Evolutionary conservation across 768 basidiomycete genomes (phyloP).

Genomic region (Boletus rubropictus): DNA sequence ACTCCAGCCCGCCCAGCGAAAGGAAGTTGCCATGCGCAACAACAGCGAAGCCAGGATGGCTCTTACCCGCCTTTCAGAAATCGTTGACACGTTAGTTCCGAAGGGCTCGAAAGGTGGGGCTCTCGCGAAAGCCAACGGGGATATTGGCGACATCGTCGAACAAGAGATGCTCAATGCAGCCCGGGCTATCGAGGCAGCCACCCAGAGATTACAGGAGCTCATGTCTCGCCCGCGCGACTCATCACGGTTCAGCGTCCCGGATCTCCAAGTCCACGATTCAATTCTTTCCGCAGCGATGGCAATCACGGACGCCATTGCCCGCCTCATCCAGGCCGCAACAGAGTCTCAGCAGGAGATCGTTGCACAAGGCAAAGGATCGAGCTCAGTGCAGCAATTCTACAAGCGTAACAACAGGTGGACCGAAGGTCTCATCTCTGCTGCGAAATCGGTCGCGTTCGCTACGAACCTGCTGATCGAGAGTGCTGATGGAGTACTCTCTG

Average conservation of each 20-base stretch:
- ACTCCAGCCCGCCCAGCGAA: slow-evolving; percentile 64
- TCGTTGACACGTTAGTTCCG: slow-evolving; percentile 80
- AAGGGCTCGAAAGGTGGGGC: slow-evolving; percentile 70
- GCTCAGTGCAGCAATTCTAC: slow-evolving; percentile 93
- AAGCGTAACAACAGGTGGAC: slow-evolving; percentile 99
- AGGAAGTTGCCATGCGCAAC: slow-evolving; percentile 84
- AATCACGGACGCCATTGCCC: slow-evolving; percentile 91
- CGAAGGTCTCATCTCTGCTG: slow-evolving; percentile 96
- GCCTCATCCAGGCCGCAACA: slow-evolving; percentile 93
- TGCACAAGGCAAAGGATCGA: slow-evolving; percentile 88
- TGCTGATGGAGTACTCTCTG: slow-evolving; percentile 94
- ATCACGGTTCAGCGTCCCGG: slow-evolving; percentile 81
- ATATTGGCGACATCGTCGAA: slow-evolving; percentile 94
- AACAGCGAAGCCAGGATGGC: slow-evolving; percentile 82
- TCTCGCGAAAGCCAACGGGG: slow-evolving; percentile 75
- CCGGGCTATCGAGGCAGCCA: slow-evolving; percentile 88
- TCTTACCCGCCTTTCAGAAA: slow-evolving; percentile 78
- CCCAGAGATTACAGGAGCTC: slow-evolving; percentile 81
- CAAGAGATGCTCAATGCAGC: slow-evolving; percentile 95
- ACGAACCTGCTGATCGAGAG: slow-evolving; percentile 94
- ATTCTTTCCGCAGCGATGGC: slow-evolving; percentile 91
- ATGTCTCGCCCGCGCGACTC: slow-evolving; percentile 88
- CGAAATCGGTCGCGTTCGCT: slow-evolving; percentile 95
- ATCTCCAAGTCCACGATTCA: slow-evolving; percentile 96
- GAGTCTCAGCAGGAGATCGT: slow-evolving; percentile 99